A percentile compares a stretch with the other conserved stretches of the same genome.
Evolutionary conservation across 139 green algal species (phyloP).

Genomic region (Coelastrella sp.): DNA sequence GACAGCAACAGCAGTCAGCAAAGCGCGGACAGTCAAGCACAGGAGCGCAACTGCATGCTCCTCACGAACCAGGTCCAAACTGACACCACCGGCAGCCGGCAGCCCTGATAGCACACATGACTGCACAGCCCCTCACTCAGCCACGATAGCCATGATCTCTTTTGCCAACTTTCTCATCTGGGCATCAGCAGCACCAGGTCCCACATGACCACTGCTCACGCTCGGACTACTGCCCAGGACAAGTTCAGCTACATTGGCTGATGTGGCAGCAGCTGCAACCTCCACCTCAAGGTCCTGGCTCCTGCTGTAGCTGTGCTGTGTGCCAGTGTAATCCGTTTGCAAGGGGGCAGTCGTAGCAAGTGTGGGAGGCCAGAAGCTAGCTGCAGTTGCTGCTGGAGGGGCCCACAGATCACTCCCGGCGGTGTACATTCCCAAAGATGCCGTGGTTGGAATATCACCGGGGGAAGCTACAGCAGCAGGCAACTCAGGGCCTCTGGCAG

Average conservation of each 20-base stretch:
- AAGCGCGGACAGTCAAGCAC: background rate
- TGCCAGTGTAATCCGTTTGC: background rate
- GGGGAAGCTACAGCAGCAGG: conserved; percentile 18
- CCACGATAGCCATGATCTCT: conserved; percentile 27
- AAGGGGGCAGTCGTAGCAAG: conserved; percentile 8
- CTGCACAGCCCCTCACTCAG: background rate
- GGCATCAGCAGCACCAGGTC: conserved; percentile 12
- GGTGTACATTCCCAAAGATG: background rate
- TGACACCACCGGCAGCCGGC: background rate
- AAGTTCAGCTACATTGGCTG: conserved; percentile 36
- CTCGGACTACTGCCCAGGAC: conserved; percentile 33
- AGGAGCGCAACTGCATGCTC: background rate
- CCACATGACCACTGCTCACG: background rate
- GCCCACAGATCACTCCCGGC: conserved; percentile 5
- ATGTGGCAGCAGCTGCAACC: conserved; percentile 33
- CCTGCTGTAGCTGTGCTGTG: conserved; percentile 13
- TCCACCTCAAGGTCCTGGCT: conserved; percentile 40
- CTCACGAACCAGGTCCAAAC: too few species aligned
- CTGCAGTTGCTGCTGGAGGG: conserved; percentile 7
- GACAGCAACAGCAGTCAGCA: background rate
- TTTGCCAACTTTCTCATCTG: conserved; percentile 42
- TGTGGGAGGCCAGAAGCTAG: background rate
- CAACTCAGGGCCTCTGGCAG: background rate
- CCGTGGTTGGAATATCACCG: conserved; percentile 17
- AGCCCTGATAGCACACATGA: background rate